Evolutionary conservation across 352 stramenopile genomes (phyloP), one percentile per base, ranked within the genome.

Genomic region (Elongisporangium anandrum): DNA sequence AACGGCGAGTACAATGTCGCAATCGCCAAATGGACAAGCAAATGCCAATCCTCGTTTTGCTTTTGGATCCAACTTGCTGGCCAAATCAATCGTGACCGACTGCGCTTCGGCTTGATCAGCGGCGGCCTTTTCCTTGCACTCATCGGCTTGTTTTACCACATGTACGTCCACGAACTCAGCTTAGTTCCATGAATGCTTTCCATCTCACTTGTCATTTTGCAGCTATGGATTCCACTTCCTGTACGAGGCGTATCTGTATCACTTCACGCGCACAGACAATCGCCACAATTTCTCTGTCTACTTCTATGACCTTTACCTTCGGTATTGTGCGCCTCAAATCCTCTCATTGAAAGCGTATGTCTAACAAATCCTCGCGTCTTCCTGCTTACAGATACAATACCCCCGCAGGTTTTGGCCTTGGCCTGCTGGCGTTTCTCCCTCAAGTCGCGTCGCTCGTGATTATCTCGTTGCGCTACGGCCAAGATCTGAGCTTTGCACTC

Each of bases 241-340:
- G 20, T 87, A 98, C 59, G 90, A 99, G 68, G 90, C 96, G 26
- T 92, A 99, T 49, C 64, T 99, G n/a, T 99, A 99, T 69, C 98
- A 99, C 64, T 96, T 99, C 62, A 93, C 85, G 22, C 91, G 98
- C 34, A 95, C 96, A 1, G 98, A 99, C 84, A 98, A 99, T 75
- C 94, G 97, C 22, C 98, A 99, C 79, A 99, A 99, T 72, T 99
- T 99, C 69, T 99, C 96, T 5, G 92, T 99, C 41, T 99, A 99
- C 77, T 99, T 98, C 77, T 99, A 99, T 75, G 92, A 95, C 69
- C 97, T 99, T n/a, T 99, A 99, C 73, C 80, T 99, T 21, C 66
- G 80, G 68, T 90, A 75, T 22, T 38, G 12, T 59, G 59, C 26
- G 59, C 56, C 56, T n/a, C n/a, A 21, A 23, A 38, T 9, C 15